Evolutionary conservation across 163 green algal species (phyloP).

Genomic region (Chlorella variabilis): DNA sequence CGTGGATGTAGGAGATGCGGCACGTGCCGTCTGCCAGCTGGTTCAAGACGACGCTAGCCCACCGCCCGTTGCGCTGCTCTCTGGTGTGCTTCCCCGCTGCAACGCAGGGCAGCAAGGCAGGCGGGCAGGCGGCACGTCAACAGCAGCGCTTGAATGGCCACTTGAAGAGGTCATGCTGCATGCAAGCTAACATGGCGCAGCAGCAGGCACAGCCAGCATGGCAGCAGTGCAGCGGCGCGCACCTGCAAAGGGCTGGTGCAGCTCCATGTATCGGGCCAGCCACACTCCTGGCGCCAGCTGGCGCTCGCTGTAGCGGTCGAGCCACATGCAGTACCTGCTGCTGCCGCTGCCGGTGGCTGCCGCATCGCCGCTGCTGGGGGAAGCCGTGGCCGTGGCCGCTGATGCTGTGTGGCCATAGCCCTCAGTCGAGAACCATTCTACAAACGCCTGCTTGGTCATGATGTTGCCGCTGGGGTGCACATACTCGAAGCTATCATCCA

Average conservation of each 20-base stretch:
- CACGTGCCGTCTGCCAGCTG: not conserved
- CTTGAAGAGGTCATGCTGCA: no score
- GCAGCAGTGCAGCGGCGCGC: not conserved
- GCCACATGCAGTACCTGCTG: not conserved
- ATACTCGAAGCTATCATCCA: conserved; percentile 18
- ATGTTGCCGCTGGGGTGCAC: conserved; percentile 19
- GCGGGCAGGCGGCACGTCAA: not conserved
- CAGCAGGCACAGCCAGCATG: not conserved
- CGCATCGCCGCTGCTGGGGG: not conserved
- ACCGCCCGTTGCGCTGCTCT: not conserved
- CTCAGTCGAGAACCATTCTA: not conserved
- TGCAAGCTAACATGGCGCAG: not conserved
- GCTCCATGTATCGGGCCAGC: conserved; percentile 24
- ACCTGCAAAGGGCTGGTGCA: conserved; percentile 33
- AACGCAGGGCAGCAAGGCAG: not conserved
- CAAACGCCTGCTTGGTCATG: not conserved
- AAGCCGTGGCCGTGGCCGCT: not conserved
- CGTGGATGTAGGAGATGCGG: conserved; percentile 2
- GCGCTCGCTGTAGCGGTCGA: conserved; percentile 14
- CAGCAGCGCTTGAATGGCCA: no score
- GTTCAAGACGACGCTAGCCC: conserved; percentile 14
- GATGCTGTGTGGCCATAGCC: conserved; percentile 10
- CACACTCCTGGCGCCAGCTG: conserved; percentile 22
- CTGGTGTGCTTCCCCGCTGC: conserved; percentile 9
- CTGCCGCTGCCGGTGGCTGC: not conserved